Conservation (phyloP, 23 red algal genomes). For the Agarophyton chilense region DNA sequence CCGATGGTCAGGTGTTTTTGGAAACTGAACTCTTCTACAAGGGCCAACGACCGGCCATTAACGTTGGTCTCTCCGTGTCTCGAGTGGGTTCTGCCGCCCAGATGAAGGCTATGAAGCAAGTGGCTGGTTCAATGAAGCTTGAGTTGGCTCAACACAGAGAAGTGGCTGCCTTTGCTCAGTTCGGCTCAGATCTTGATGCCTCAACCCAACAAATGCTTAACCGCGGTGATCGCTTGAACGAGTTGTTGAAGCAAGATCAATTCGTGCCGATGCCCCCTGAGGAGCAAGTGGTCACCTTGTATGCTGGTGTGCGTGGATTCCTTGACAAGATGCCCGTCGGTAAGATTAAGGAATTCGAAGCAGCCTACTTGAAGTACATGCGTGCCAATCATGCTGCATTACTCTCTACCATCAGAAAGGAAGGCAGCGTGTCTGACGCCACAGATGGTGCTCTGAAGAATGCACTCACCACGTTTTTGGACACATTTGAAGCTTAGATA, state of each 20-base stretch:
- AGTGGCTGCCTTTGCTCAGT: slow-evolving; percentile 98
- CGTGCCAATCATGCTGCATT: slow-evolving; percentile 67
- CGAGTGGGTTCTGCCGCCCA: slow-evolving; percentile 98
- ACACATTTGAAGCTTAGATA: slow-evolving; percentile 62
- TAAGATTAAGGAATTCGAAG: slow-evolving; percentile 86
- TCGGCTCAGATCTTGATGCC: slow-evolving; percentile 98
- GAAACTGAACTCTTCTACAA: slow-evolving; percentile 99
- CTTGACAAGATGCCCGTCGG: slow-evolving; percentile 96
- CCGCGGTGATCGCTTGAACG: slow-evolving; percentile 95
- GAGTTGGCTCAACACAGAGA: slow-evolving; percentile 97
- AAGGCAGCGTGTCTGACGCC: slow-evolving; percentile 84
- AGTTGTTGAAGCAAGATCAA: slow-evolving; percentile 94
- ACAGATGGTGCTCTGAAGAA: slow-evolving; percentile 85
- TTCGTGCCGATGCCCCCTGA: slow-evolving; percentile 93
- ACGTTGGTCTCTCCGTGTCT: slow-evolving; percentile 96
- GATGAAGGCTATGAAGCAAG: slow-evolving; percentile 97
- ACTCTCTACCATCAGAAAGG: slow-evolving; percentile 87
- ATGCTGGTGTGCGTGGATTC: slow-evolving; percentile 96
- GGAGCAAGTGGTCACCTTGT: slow-evolving; percentile 92
- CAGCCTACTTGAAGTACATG: slow-evolving; percentile 89
- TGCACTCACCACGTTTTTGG: slow-evolving; percentile 85
- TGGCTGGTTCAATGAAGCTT: slow-evolving; percentile 98
- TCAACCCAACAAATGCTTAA: slow-evolving; percentile 96
- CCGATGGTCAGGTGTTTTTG: slow-evolving; percentile 99
- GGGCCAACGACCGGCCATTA: slow-evolving; percentile 98